Base-by-base conservation (phyloP, 208 protist species). In the Crithidia sp. region DNA sequence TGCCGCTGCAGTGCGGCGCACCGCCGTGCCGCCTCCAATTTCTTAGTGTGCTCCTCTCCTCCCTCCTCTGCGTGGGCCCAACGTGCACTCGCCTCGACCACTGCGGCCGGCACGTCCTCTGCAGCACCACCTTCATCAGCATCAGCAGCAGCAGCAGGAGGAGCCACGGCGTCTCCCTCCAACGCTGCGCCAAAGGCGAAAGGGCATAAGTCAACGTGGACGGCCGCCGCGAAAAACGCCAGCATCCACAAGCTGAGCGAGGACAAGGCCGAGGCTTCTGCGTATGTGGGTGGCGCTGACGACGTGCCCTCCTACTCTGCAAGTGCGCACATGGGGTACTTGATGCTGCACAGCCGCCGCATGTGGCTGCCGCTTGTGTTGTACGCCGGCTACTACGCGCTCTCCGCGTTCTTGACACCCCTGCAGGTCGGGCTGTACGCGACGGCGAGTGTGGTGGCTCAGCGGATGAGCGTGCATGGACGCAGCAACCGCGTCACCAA, bases 301-400 rank as follows among this genome's bases (percentile, higher is more conserved):
- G 85, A 92, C 43, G 75, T 94, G 60, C 80, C 86, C 2, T 76
- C 77, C 56, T 94, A 88, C 85, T 91, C 87, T 10, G 60, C 71
- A 14, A 12, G 59, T 4, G 28, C 63, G 13, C 86, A 94, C 69
- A 87, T 65, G 50, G 80, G 73, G 39, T 94, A 90, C 73, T 74
- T 92, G 14, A 37, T 81, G 45, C 55, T 91, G 41, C 89, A 94
- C 77, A 79, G 84, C 44, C 86, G 89, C 7, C 86, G 89, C 0
- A n/a, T 92, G 43, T 90, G 86, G 83, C 65, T 94, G 12, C 86
- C 89, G 50, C 62, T 82, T 47, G 41, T 91, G 37, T 73, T 94
- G 61, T 77, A 76, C 52, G 65, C 67, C 12, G 73, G 72, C 39
- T 86, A 87, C 75, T 73, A 72, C 55, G 64, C 73, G 40, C 40